Conservation (phyloP, 441 rosid genomes). For the Biscutella auriculata region DNA sequence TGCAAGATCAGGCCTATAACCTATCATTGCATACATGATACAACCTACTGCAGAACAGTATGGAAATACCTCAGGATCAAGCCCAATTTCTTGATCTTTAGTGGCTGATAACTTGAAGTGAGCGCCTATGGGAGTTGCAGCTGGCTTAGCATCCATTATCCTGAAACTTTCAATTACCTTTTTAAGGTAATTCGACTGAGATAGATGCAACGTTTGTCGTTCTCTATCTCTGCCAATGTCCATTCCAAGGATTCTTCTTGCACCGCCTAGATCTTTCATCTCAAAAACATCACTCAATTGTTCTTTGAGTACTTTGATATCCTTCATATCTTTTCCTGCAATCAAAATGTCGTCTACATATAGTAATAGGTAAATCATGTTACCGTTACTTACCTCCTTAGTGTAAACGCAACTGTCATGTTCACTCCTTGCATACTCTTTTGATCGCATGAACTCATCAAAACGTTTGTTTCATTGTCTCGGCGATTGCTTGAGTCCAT, state of each 20-base stretch:
- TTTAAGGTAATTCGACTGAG: not conserved
- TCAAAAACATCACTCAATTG: not conserved
- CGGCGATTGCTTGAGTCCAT: too few species aligned
- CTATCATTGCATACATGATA: too few species aligned
- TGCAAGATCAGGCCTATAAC: too few species aligned
- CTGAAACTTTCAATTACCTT: not conserved
- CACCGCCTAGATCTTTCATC: not conserved
- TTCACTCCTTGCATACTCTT: too few species aligned
- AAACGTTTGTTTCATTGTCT: too few species aligned
- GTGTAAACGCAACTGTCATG: not conserved
- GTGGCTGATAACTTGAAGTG: too few species aligned
- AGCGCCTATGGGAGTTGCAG: not conserved
- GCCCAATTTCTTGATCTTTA: too few species aligned
- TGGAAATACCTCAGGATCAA: too few species aligned
- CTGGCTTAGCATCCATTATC: not conserved
- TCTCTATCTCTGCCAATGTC: not conserved
- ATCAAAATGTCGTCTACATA: too few species aligned
- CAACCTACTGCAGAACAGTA: too few species aligned
- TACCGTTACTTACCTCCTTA: not conserved
- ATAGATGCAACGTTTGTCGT: not conserved
- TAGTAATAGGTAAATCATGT: too few species aligned
- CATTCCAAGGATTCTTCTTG: not conserved
- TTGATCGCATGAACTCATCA: too few species aligned
- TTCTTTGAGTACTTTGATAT: not conserved
- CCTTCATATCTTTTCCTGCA: not conserved